Base-by-base conservation (phyloP, 73 alveolate species). In the Symbiodinium pilosum region DNA sequence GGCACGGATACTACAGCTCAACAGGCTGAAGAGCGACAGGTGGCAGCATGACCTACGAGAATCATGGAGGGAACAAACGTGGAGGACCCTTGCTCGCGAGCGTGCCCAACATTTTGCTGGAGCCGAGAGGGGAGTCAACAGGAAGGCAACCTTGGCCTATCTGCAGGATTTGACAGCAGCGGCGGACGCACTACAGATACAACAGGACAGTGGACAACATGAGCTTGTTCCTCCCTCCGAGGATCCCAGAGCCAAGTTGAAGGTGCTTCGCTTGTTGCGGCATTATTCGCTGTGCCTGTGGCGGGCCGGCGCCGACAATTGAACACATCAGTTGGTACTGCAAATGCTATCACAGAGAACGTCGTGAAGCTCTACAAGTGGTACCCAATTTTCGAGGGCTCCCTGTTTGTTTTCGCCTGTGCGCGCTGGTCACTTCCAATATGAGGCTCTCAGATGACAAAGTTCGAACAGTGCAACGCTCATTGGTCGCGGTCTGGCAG, bases 31-130 rank as follows among this genome's bases (percentile, higher is more conserved):
- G 3, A 9, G 14, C 20, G 40, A 24, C 7, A 16, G 7, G 32
- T n/a, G 39, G 1, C 93, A n/a, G 4, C 93, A 86, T 86, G 83
- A 86, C 2, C 51, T 38, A n/a, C 81, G 93, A 0, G 56, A 86
- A 44, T 21, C 34, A 30, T 86, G 77, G 77, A 26, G 93, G 24
- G n/a, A 30, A 14, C 39, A 86, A 14, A n/a, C 40, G 0, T 86
- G 93, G 93, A 51, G 9, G 38, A 86, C 6, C 18, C 32, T 86
- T 11, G 93, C 93, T 1, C 12, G 93, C 26, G 93, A 86, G 6
- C 34, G 93, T 0, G 51, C 93, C 14, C 93, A 86, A 47, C 26
- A 40, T 1, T 86, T 47, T 32, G n/a, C 75, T 7, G 81, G 93
- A 5, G 83, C 83, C 6, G 54, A 44, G 36, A 18, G 34, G 54